Evolutionary conservation across 2,329 filamentous ascomycete genomes (phyloP).

Genomic region (Aspergillus japonicus): DNA sequence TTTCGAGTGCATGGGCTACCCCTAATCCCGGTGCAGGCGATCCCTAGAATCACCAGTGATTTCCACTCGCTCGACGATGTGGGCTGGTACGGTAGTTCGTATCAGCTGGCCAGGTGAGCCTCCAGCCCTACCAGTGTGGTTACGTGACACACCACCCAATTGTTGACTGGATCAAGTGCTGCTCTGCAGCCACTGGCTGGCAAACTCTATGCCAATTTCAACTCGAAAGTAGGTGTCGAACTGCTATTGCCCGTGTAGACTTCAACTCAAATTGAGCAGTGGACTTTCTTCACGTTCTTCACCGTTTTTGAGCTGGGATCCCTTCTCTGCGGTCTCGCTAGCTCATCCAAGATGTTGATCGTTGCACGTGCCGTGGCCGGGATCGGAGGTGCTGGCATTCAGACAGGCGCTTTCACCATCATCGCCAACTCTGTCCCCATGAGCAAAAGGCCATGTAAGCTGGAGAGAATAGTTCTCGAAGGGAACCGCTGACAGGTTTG

Average conservation of each 20-base stretch:
- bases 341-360: slow-evolving; percentile 12
- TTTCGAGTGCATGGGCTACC: background rate
- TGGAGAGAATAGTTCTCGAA: background rate
- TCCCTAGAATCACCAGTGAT: slow-evolving; percentile 50
- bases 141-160: too few species aligned
- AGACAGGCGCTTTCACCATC: slow-evolving; percentile 13
- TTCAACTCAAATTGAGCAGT: background rate
- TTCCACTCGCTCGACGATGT: slow-evolving; percentile 37
- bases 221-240: slow-evolving; percentile 1
- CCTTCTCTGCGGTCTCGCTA: slow-evolving; percentile 12
- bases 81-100: slow-evolving; percentile 40
- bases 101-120: slow-evolving; percentile 40
- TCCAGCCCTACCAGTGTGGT: background rate
- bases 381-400: slow-evolving; percentile 11
- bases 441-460: slow-evolving; percentile 8
- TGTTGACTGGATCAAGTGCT: slow-evolving; percentile 8
- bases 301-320: slow-evolving; percentile 33
- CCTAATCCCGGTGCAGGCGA: slow-evolving; percentile 31
- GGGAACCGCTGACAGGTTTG: background rate
- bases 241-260: background rate
- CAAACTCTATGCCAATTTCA: slow-evolving; percentile 14
- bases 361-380: slow-evolving; percentile 10
- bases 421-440: slow-evolving; percentile 8
- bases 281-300: slow-evolving; percentile 30
- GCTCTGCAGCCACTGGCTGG: slow-evolving; percentile 5